A percentile compares a stretch with the other conserved stretches of the same genome.
These are phyloP conservation scores for Mortierella claussenii DNA, from an alignment of 192 early-diverging fungal genomes.

Conservation along the genomic window DNA sequence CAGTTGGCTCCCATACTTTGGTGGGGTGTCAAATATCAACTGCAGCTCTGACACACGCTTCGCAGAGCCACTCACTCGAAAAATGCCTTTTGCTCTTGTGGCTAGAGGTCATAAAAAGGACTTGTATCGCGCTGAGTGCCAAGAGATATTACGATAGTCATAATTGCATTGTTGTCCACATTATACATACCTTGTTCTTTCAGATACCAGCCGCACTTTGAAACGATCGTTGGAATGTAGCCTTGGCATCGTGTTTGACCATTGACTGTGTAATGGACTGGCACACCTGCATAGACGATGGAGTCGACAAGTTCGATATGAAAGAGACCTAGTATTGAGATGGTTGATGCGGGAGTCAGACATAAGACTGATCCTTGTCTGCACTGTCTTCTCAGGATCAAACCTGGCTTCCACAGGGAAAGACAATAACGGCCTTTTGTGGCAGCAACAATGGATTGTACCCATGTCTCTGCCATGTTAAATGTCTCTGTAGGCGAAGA, in stretches of 20 bases:
- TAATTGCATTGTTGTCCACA: neutral
- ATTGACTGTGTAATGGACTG: conserved; percentile 47
- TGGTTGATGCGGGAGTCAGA: too few relatives aligned
- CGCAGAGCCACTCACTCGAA: conserved; percentile 78
- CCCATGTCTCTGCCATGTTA: too few relatives aligned
- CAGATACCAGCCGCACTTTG: conserved; percentile 54
- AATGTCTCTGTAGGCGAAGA: too few relatives aligned
- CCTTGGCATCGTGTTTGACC: conserved; percentile 43
- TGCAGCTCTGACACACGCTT: conserved; percentile 78
- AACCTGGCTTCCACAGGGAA: too few relatives aligned
- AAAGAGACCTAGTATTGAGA: conserved; percentile 55
- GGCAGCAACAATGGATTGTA: too few relatives aligned
- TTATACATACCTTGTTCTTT: conserved; percentile 52
- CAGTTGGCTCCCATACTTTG: conserved; percentile 69
- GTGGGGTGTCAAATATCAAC: conserved; percentile 70
- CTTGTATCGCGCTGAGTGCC: too few relatives aligned
- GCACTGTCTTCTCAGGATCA: too few relatives aligned
- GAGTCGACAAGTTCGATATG: conserved; percentile 52
- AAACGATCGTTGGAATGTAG: conserved; percentile 57
- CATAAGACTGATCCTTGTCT: too few relatives aligned
- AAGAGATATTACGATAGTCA: too few relatives aligned
- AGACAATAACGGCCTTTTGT: too few relatives aligned
- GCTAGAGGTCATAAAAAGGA: too few relatives aligned
- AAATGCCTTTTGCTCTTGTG: conserved; percentile 73
- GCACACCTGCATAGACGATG: conserved; percentile 54